Percentiles rank a stretch among this genome's conserved stretches.
Evolutionary conservation across 768 basidiomycete species (phyloP).

Genomic region (Suillus subluteus): DNA sequence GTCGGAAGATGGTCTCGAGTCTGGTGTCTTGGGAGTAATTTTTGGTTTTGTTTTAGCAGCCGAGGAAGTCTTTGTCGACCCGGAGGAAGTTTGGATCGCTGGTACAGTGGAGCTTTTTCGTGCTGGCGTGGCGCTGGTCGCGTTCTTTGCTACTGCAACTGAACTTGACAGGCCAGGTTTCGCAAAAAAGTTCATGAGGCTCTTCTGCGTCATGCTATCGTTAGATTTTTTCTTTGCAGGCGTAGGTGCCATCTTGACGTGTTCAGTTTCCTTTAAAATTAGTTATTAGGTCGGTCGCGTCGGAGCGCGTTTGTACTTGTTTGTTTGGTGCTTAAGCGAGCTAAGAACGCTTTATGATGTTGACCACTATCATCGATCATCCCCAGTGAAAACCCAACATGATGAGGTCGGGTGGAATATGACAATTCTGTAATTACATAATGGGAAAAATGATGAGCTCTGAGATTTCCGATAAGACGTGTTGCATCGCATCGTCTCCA

Average conservation of each 20-base stretch:
- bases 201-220: constrained; percentile 69
- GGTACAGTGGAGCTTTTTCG: constrained; percentile 2
- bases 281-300: constrained; percentile 15
- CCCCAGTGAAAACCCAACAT: too few relatives aligned
- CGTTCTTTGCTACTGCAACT: constrained; percentile 8
- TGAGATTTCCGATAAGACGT: too few relatives aligned
- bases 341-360: too few relatives aligned
- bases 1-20: constrained; percentile 33
- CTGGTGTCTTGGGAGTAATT: constrained; percentile 42
- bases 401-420: too few relatives aligned
- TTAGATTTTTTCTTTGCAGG: constrained; percentile 42
- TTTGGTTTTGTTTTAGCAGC: constrained; percentile 37
- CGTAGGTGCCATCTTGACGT: constrained; percentile 9
- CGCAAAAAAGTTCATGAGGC: constrained; percentile 69
- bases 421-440: too few relatives aligned
- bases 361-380: too few relatives aligned
- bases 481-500: too few relatives aligned
- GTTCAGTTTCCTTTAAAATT: constrained; percentile 2
- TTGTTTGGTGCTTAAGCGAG: background rate
- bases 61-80: constrained; percentile 19
- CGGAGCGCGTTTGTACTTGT: constrained; percentile 24
- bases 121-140: background rate
- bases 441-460: too few relatives aligned
- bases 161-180: constrained; percentile 30
- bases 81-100: background rate